phyloP scores from a whole-genome alignment of 2,329 filamentous ascomycete species.

The Fusarium lateritium region DNA sequence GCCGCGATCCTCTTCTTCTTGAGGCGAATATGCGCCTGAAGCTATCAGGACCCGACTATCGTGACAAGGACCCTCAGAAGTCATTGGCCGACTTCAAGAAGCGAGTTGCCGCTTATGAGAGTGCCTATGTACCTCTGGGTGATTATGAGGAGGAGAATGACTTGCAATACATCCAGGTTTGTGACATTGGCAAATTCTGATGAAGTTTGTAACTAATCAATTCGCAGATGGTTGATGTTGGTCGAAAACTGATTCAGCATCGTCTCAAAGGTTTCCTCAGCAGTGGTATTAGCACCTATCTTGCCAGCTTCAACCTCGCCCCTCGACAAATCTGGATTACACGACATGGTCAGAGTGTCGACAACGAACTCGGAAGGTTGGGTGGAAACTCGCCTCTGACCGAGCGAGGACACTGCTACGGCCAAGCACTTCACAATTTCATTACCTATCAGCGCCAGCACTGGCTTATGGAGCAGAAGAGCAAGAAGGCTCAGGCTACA shows the following conservation, averaged over 20 bases:
- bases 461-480: constrained; percentile 87
- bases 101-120: constrained; percentile 93
- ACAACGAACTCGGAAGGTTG: constrained; percentile 90
- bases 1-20: constrained; percentile 84
- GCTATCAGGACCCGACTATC: constrained; percentile 95
- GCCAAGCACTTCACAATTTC: constrained; percentile 83
- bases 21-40: constrained; percentile 98
- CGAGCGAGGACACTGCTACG: constrained; percentile 84
- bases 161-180: constrained; percentile 90
- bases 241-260: constrained; percentile 91
- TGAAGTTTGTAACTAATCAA: constrained; percentile 45
- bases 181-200: constrained; percentile 20
- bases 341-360: constrained; percentile 89
- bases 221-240: constrained; percentile 90
- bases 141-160: constrained; percentile 91
- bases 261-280: constrained; percentile 93
- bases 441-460: constrained; percentile 83
- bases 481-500: constrained; percentile 80
- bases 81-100: constrained; percentile 93
- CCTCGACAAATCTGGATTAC: constrained; percentile 99
- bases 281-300: constrained; percentile 91
- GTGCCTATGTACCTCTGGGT: constrained; percentile 91
- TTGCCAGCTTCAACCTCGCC: constrained; percentile 96
- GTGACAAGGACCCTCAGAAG: constrained; percentile 88
- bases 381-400: constrained; percentile 92